phyloP scores from a whole-genome alignment of 768 basidiomycete genomes.

The Boletus eberwhitei region DNA sequence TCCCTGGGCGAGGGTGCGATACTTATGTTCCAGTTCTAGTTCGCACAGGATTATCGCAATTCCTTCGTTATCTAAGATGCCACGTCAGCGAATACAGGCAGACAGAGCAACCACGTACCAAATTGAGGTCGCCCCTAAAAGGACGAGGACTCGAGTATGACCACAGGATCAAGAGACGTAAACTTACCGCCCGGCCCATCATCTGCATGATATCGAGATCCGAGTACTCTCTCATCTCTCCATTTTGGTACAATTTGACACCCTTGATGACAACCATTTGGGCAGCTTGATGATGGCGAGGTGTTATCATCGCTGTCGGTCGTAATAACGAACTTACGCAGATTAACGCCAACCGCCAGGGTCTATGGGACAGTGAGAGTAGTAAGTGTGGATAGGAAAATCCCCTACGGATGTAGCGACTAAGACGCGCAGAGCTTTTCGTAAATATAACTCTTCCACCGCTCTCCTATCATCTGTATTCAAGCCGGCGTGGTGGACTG shows the following conservation, averaged over 20 bases:
- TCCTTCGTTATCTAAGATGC: conserved; percentile 67
- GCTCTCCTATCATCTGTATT: conserved; percentile 64
- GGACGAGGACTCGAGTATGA: not conserved
- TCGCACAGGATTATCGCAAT: conserved; percentile 84
- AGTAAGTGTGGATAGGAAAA: not conserved
- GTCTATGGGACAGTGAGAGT: conserved; percentile 51
- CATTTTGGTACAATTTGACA: conserved; percentile 75
- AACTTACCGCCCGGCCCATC: conserved; percentile 85
- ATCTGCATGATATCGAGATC: conserved; percentile 95
- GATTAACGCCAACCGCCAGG: conserved; percentile 92
- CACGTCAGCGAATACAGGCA: not conserved
- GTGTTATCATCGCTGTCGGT: not conserved
- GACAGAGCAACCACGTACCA: conserved; percentile 40
- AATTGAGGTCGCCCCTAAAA: conserved; percentile 85
- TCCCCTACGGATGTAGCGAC: conserved; percentile 77
- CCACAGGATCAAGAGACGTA: not conserved
- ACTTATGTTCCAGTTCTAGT: conserved; percentile 65
- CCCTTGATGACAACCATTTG: conserved; percentile 94
- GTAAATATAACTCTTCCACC: conserved; percentile 72
- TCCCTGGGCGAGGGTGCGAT: conserved; percentile 64
- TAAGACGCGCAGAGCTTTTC: conserved; percentile 61
- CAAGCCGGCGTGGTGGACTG: conserved; percentile 91
- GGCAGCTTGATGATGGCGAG: conserved; percentile 53
- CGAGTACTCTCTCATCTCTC: conserved; percentile 72
- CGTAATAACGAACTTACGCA: conserved; percentile 53